Percentiles rank a stretch among this genome's conserved stretches.
phyloP scores from a whole-genome alignment of 2,329 filamentous ascomycete species.

The Microthyrium microscopicum region DNA sequence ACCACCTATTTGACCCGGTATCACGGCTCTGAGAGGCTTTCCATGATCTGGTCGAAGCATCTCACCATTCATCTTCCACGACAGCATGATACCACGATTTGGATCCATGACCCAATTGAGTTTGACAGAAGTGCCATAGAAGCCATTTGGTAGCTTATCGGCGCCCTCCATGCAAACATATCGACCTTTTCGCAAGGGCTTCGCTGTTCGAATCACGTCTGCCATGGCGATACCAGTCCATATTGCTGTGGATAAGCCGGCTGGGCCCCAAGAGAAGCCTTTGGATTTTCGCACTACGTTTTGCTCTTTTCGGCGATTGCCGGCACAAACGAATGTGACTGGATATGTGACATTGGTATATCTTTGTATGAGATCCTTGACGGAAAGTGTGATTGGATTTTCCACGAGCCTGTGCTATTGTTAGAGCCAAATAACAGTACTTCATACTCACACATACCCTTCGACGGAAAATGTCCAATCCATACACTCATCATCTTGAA shows the following conservation, averaged over 20 bases:
- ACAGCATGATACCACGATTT: conserved; percentile 70
- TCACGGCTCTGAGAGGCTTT: conserved; percentile 63
- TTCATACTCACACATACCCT: conserved; percentile 27
- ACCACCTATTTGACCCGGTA: conserved; percentile 83
- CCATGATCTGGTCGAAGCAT: conserved; percentile 68
- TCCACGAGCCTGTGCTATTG: conserved; percentile 45
- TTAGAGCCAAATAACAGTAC: conserved; percentile 9
- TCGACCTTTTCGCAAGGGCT: conserved; percentile 50
- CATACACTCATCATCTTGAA: conserved; percentile 53
- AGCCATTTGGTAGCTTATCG: conserved; percentile 74
- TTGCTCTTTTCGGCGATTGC: conserved; percentile 83
- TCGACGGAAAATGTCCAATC: conserved; percentile 74
- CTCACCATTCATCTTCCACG: conserved; percentile 84
- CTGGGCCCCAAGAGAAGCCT: conserved; percentile 86
- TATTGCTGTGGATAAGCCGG: conserved; percentile 69
- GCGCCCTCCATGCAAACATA: conserved; percentile 88
- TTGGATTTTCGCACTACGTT: conserved; percentile 83
- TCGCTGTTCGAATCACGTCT: conserved; percentile 52
- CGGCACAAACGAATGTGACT: conserved; percentile 78
- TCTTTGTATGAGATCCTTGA: conserved; percentile 54
- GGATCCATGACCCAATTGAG: conserved; percentile 76
- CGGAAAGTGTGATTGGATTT: conserved; percentile 52
- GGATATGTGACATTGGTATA: conserved; percentile 76
- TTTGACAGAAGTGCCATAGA: conserved; percentile 77
- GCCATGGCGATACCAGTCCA: conserved; percentile 70